Conservation (phyloP, 2,329 filamentous ascomycete genomes). For the Moelleriella libera region DNA sequence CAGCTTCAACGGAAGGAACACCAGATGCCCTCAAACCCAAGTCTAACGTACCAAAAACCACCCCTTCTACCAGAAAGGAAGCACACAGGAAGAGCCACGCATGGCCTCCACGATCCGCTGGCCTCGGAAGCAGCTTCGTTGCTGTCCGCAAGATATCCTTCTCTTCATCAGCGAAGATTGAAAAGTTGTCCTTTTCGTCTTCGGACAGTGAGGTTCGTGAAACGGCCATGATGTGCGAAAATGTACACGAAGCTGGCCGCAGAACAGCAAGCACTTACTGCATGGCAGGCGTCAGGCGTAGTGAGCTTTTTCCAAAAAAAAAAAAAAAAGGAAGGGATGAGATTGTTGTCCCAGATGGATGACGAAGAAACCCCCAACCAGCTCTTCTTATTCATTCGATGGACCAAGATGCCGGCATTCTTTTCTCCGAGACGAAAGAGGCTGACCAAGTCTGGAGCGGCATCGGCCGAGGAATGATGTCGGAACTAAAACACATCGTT, state of each 20-base stretch:
- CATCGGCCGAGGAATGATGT: neutral
- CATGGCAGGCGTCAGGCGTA: no score
- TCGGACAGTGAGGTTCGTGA: neutral
- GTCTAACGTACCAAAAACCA: slow-evolving; percentile 5
- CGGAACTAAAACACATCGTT: neutral
- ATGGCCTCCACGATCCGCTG: slow-evolving; percentile 18
- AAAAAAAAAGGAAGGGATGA: no score
- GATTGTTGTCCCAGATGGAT: no score
- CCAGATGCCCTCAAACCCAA: neutral
- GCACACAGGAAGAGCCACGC: slow-evolving; percentile 18
- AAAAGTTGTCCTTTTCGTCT: slow-evolving; percentile 1
- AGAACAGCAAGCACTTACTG: neutral
- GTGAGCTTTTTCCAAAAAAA: no score
- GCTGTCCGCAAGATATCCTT: neutral
- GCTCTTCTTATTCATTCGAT: neutral
- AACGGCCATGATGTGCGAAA: neutral
- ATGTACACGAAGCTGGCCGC: no score
- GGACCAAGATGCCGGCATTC: neutral
- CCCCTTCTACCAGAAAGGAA: slow-evolving; percentile 9
- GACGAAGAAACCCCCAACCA: neutral
- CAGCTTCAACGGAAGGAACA: no score
- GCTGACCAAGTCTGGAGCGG: neutral
- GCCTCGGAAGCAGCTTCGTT: neutral
- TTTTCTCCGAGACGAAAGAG: neutral
- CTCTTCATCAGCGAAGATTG: neutral